A percentile compares a stretch with the other conserved stretches of the same genome.
These are phyloP conservation scores for Tylopilus balloui DNA, from an alignment of 768 basidiomycete species.

Conservation along the genomic window DNA sequence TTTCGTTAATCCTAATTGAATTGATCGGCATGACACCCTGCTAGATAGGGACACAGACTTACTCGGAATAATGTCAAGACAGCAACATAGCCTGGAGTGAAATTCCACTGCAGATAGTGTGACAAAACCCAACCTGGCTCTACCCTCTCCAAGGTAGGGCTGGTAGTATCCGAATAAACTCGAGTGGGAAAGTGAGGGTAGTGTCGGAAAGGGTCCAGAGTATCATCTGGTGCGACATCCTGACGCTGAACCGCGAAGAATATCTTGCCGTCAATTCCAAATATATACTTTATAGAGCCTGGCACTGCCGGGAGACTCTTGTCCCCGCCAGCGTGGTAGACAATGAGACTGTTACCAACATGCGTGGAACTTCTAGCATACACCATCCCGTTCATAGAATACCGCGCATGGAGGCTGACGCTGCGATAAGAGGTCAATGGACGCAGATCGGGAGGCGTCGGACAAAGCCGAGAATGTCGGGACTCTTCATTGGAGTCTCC, in stretches of 20 bases:
- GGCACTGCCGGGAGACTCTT: not conserved
- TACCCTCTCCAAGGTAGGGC: not conserved
- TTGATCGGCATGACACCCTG: not conserved
- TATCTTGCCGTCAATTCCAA: not conserved
- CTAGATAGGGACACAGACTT: not conserved
- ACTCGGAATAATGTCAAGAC: not conserved
- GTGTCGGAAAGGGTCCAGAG: not conserved
- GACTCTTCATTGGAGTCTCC: not conserved
- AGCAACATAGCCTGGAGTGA: not conserved
- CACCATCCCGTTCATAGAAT: not conserved
- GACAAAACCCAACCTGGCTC: not conserved
- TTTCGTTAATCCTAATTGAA: not conserved
- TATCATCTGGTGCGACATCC: not conserved
- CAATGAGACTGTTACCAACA: not conserved
- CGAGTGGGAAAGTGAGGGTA: conserved; percentile 1
- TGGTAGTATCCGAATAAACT: not conserved
- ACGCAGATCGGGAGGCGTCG: not conserved
- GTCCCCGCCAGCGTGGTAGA: not conserved
- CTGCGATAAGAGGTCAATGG: not conserved
- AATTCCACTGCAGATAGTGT: not conserved
- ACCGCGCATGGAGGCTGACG: not conserved
- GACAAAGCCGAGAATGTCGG: not conserved
- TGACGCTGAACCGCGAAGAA: not conserved
- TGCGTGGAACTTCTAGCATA: not conserved
- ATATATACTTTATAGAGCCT: conserved; percentile 1